Evolutionary conservation across 2,329 filamentous ascomycete species (phyloP).

Genomic region (Botrytis porri): DNA sequence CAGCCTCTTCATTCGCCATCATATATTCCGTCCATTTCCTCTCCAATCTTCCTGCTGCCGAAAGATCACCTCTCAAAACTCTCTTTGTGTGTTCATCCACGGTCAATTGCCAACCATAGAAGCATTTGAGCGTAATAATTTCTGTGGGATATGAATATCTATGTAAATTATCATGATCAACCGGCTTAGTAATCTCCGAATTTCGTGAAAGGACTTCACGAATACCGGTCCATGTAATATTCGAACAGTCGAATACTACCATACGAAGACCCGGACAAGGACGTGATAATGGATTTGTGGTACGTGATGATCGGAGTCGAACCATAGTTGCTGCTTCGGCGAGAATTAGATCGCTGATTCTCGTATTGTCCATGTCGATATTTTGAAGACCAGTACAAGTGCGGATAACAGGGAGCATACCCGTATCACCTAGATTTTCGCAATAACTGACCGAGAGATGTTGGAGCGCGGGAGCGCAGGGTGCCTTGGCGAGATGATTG

Average conservation of each 20-base stretch:
- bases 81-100: constrained; percentile 91
- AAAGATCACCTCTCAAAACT: constrained; percentile 72
- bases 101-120: constrained; percentile 92
- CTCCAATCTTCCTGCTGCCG: constrained; percentile 74
- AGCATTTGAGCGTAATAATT: constrained; percentile 85
- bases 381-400: constrained; percentile 66
- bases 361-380: constrained; percentile 90
- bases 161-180: constrained; percentile 5
- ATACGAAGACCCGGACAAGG: constrained; percentile 60
- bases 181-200: constrained; percentile 62
- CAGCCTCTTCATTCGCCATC: constrained; percentile 85
- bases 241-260: constrained; percentile 86
- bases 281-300: constrained; percentile 31
- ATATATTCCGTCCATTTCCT: constrained; percentile 92
- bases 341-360: constrained; percentile 80
- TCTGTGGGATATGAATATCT: constrained; percentile 61
- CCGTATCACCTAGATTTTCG: constrained; percentile 76
- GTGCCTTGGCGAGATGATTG: constrained; percentile 70
- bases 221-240: constrained; percentile 89
- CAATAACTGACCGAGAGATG: constrained; percentile 91
- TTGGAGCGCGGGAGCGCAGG: constrained; percentile 67
- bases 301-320: constrained; percentile 53
- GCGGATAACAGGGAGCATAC: constrained; percentile 80
- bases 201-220: constrained; percentile 85
- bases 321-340: constrained; percentile 82